Evolutionary conservation across 1,284 basidiomycete genomes (phyloP), one percentile per base, ranked within the genome.

Genomic region (Inonotus obliquus): DNA sequence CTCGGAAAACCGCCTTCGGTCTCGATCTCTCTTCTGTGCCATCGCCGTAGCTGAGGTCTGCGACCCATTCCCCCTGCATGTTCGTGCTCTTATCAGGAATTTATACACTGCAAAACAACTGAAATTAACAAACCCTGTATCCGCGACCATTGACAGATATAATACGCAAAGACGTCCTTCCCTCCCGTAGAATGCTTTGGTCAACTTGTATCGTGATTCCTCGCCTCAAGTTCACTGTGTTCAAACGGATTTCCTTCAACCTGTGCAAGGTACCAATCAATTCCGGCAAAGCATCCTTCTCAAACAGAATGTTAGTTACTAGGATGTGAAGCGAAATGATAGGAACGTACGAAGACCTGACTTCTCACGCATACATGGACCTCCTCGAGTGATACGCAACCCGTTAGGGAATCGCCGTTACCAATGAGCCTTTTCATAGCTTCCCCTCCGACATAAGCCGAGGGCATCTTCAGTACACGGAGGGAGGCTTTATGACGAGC

Each of bases 331-430:
- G 23, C 38, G 17, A 44, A 4, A 17, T n/a, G 19, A 44, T 17
- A 5, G 13, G 13, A 9, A 57, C 60, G 21, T 35, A 62, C 60
- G 9, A 57, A 52, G 44, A 21, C n/a, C 10, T 32, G 14, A 21
- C 32, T 41, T 19, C 60, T 38, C 9, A 51, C 54, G 25, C 47
- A 57, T 17, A 51, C 23, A 4, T 51, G 45, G 32, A 62, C 10
- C 19, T 52, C 60, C 35, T 62, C 54, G 1, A 62, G 55, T 5
- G 9, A 39, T 11, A 29, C 21, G 44, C 45, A 62, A 3, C 48
- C 29, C n/a, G n/a, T 27, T 7, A 4, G 32, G 32, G 4, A 4
- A 4, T 27, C 51, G 17, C 35, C 27, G 9, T 14, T 52, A 6
- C 41, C 47, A 13, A 57, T 4, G 29, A 62, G 32, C 19, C n/a